Conservation (phyloP, 352 stramenopile genomes). For the Globisporangium apiculatum region DNA sequence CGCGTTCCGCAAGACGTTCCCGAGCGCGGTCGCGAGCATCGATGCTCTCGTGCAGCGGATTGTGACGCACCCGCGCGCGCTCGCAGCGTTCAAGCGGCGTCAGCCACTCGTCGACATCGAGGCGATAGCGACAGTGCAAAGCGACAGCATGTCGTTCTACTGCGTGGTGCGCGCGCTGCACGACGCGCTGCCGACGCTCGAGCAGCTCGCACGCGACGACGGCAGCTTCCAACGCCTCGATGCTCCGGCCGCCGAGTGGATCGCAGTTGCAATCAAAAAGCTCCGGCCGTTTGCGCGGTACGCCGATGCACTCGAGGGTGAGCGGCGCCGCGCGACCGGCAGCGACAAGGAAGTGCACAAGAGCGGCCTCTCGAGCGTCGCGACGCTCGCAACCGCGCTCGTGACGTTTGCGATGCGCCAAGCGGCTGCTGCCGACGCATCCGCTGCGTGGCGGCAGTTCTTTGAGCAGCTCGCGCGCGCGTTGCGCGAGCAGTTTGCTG, state of each 20-base stretch:
- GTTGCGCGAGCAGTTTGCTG: slow-evolving; percentile 45
- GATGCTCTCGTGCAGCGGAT: slow-evolving; percentile 50
- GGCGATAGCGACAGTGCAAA: background rate
- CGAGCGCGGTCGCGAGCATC: slow-evolving; percentile 37
- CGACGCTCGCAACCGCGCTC: slow-evolving; percentile 62
- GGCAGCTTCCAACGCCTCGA: slow-evolving; percentile 32
- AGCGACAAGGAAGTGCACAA: slow-evolving; percentile 78
- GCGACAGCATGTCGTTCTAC: slow-evolving; percentile 41
- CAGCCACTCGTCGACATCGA: slow-evolving; percentile 35
- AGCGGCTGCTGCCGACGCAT: slow-evolving; percentile 17
- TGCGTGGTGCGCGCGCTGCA: slow-evolving; percentile 52
- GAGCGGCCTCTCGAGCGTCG: slow-evolving; percentile 66
- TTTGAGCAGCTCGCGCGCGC: slow-evolving; percentile 47
- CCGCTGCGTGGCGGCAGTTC: slow-evolving; percentile 49
- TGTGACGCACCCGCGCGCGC: slow-evolving; percentile 21
- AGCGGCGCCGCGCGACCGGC: slow-evolving; percentile 63
- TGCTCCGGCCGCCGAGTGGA: slow-evolving; percentile 34
- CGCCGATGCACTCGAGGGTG: slow-evolving; percentile 59
- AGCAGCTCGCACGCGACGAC: slow-evolving; percentile 51
- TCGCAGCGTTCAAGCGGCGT: slow-evolving; percentile 37
- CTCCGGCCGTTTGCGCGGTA: slow-evolving; percentile 68
- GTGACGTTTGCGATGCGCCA: slow-evolving; percentile 68
- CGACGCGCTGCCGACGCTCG: slow-evolving; percentile 31
- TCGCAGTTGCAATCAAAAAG: slow-evolving; percentile 62
- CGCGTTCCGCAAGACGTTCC: slow-evolving; percentile 44